phyloP scores from a whole-genome alignment of 2,329 filamentous ascomycete species.

The Magnaporthales sp. region DNA sequence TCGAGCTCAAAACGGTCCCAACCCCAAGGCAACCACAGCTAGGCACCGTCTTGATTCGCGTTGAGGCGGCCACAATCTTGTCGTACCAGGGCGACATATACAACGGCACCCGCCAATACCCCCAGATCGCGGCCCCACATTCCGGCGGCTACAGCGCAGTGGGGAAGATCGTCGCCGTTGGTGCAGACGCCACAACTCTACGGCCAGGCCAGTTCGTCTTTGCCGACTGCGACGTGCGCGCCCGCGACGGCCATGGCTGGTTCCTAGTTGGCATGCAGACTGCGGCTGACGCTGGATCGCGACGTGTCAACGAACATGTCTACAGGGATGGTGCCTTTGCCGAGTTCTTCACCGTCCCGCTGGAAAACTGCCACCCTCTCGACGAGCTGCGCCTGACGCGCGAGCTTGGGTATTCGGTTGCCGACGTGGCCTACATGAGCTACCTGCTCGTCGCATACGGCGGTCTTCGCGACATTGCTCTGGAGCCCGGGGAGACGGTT shows the following conservation, averaged over 20 bases:
- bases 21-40: not conserved
- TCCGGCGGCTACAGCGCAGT: not conserved
- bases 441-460: constrained; percentile 34
- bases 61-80: not conserved
- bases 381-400: constrained; percentile 20
- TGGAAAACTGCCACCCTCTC: constrained; percentile 25
- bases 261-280: not conserved
- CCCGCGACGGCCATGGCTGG: not conserved
- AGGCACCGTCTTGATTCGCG: not conserved
- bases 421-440: constrained; percentile 30
- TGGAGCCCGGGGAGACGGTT: constrained; percentile 36
- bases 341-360: constrained; percentile 23
- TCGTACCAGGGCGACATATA: not conserved
- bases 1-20: not conserved
- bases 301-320: not conserved
- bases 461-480: constrained; percentile 19
- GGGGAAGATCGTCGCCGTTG: not conserved
- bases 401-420: constrained; percentile 25
- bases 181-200: not conserved
- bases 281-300: not conserved
- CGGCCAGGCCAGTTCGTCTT: not conserved
- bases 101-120: not conserved
- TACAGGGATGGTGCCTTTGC: constrained; percentile 19
- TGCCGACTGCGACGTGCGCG: not conserved
- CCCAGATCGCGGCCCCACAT: not conserved